Base-by-base conservation (phyloP, 306 rosid species). In the Chamaecrista fasciculata region DNA sequence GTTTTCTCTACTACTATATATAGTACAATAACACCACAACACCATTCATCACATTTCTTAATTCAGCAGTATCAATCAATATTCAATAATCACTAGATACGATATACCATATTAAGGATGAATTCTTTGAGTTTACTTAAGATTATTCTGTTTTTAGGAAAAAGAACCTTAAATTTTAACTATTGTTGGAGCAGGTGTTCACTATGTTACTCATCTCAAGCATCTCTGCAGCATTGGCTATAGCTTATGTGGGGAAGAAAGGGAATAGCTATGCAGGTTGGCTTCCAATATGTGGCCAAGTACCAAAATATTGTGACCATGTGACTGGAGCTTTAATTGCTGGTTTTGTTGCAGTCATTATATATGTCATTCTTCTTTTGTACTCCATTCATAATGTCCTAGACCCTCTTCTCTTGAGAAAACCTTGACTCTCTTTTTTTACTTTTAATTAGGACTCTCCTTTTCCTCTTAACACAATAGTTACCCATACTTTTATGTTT, bases 241-340 rank as follows among this genome's bases (percentile, higher is more conserved):
- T 91, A 62, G 97, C 91, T 8, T 71, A 82, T n/a, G 87, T 91
- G 56, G 97, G 90, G 3, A 82, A 86, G 86, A 69, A 89, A 11
- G 97, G 96, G 31, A 86, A 91, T 43, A 39, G 48, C 4, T 65
- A 56, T 46, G 97, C 97, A 21, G 96, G 88, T 6, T 91, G 97
- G 96, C 78, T 83, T 28, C 97, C 97, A 20, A 83, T 91, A 20
- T 91, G 96, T 49, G 86, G 76, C 39, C 85, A 83, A 70, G 96
- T 91, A 4, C 74, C 75, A 0, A 80, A 77, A 48, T 91, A 74
- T 33, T 91, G 97, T n/a, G 23, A 82, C 57, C 82, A 80, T 25
- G 85, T 83, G 0, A 73, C 71, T 28, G 91, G 88, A 62, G 84
- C 97, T 65, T 58, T 91, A 20, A 16, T 58, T 0, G 84, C 83